Evolutionary conservation across 1,139 yeast genomes (phyloP).

Genomic region (Protomyces gravidus): DNA sequence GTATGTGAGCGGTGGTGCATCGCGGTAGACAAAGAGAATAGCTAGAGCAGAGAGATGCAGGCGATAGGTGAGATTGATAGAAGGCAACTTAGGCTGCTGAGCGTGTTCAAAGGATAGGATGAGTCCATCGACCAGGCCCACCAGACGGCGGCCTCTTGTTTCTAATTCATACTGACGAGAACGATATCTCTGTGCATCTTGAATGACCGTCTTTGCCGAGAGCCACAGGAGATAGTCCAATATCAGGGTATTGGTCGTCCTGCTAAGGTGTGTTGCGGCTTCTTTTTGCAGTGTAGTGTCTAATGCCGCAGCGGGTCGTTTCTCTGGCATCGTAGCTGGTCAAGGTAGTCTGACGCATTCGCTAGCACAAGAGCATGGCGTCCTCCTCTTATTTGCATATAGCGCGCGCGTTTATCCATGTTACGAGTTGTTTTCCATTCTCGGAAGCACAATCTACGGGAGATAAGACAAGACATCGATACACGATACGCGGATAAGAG

Average conservation of each 20-base stretch:
- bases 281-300: constrained; percentile 1
- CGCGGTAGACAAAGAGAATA: constrained; percentile 16
- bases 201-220: constrained; percentile 20
- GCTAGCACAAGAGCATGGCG: no score
- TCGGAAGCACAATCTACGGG: no score
- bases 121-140: constrained; percentile 27
- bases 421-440: no score
- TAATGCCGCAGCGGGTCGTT: not conserved
- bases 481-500: no score
- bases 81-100: constrained; percentile 5
- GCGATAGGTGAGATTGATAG: constrained; percentile 3
- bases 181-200: not conserved
- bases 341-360: no score
- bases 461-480: no score
- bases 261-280: constrained; percentile 6
- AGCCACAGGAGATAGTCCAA: constrained; percentile 28
- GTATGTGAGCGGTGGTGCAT: not conserved
- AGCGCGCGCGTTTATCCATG: no score
- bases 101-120: constrained; percentile 13
- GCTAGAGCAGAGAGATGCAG: constrained; percentile 19
- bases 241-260: constrained; percentile 26
- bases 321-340: not conserved
- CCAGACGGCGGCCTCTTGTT: constrained; percentile 20
- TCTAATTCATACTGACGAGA: not conserved
- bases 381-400: no score